Conservation (phyloP, 2,329 filamentous ascomycete species). For the Leptographium procerum region DNA sequence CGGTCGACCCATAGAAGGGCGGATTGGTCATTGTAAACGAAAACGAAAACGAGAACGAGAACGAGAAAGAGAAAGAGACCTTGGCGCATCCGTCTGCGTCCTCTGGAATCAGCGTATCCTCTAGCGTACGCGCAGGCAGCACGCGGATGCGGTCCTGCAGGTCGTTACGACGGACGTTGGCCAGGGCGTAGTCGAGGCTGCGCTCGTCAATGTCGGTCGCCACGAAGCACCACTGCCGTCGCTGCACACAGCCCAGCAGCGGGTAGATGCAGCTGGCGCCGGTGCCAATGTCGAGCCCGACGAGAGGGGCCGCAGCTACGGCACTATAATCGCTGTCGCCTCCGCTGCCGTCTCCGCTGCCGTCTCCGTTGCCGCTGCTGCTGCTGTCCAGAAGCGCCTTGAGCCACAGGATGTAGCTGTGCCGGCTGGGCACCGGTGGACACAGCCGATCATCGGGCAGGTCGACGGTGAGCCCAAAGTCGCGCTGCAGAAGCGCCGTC, state of each 20-base stretch:
- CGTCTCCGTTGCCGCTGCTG: constrained; percentile 5
- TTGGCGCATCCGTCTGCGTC: background rate
- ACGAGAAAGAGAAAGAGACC: too few species aligned
- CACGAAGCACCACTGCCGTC: constrained; percentile 58
- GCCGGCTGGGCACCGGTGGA: constrained; percentile 66
- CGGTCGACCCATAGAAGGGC: constrained; percentile 73
- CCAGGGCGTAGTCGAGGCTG: constrained; percentile 52
- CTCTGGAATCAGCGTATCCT: constrained; percentile 49
- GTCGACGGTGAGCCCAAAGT: constrained; percentile 62
- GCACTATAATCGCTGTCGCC: too few species aligned
- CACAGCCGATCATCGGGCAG: constrained; percentile 73
- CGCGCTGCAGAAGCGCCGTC: constrained; percentile 60
- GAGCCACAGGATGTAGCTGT: constrained; percentile 87
- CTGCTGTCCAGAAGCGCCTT: constrained; percentile 60
- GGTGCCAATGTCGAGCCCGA: constrained; percentile 77
- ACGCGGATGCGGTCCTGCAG: constrained; percentile 55
- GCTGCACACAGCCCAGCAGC: constrained; percentile 60
- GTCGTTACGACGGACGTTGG: constrained; percentile 57
- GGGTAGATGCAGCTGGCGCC: constrained; percentile 90
- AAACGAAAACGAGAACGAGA: too few species aligned
- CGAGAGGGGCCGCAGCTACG: background rate
- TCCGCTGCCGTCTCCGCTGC: constrained; percentile 24
- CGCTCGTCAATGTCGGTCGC: constrained; percentile 69
- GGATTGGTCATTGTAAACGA: constrained; percentile 93
- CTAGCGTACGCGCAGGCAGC: constrained; percentile 31